Evolutionary conservation across 176 grass and related monocot genomes (phyloP).

Genomic region (Ensete glaucum): DNA sequence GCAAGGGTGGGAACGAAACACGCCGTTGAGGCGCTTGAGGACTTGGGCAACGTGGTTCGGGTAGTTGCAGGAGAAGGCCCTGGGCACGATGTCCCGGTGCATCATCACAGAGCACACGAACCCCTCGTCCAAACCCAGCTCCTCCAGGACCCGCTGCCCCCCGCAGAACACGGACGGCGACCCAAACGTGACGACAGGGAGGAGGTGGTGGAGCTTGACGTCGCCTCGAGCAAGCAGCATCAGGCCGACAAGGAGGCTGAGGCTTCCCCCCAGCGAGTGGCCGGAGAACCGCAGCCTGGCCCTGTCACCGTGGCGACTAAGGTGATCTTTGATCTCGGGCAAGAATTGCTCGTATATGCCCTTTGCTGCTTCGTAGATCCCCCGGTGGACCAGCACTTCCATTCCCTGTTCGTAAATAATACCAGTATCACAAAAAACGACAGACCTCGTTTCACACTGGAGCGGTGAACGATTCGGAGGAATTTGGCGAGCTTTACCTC

Average conservation of each 20-base stretch:
- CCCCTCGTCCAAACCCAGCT: conserved; percentile 53
- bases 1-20: conserved; percentile 65
- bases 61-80: conserved; percentile 93
- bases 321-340: conserved; percentile 52
- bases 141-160: conserved; percentile 53
- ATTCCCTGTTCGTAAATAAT: conserved; percentile 27
- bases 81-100: conserved; percentile 92
- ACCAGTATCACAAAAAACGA: not conserved
- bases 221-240: conserved; percentile 69
- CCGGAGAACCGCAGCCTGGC: conserved; percentile 67
- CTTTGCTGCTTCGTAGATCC: conserved; percentile 96
- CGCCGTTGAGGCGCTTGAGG: conserved; percentile 69
- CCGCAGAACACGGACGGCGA: conserved; percentile 90
- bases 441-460: not conserved
- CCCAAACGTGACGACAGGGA: conserved; percentile 75
- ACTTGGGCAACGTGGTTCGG: conserved; percentile 62
- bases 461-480: no score
- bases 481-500: conserved; percentile 25
- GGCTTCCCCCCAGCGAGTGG: conserved; percentile 98
- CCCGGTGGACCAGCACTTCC: conserved; percentile 75
- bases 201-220: conserved; percentile 33
- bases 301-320: conserved; percentile 5
- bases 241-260: conserved; percentile 63
- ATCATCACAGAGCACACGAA: conserved; percentile 69
- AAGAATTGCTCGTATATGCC: conserved; percentile 86